phyloP scores from a whole-genome alignment of 2,329 filamentous ascomycete genomes.

The Xylariaceae sp. region DNA sequence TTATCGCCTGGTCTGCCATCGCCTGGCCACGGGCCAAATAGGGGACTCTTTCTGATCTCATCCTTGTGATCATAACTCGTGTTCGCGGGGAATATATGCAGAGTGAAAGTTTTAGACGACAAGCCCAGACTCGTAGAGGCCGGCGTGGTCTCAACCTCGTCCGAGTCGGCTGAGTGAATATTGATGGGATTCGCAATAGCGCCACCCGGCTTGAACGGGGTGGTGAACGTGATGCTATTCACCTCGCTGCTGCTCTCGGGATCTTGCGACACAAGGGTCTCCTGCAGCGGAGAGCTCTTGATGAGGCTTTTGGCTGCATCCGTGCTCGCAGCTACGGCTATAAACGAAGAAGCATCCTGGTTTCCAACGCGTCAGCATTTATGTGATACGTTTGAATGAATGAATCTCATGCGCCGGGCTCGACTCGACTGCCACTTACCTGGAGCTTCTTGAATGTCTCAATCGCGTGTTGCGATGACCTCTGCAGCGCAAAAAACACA shows the following conservation, averaged over 20 bases:
- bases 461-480: slow-evolving; percentile 32
- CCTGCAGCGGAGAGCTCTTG: slow-evolving; percentile 43
- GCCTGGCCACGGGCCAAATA: slow-evolving; percentile 31
- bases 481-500: slow-evolving; percentile 46
- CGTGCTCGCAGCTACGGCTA: slow-evolving; percentile 42
- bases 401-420: background rate
- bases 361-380: background rate
- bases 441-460: slow-evolving; percentile 49
- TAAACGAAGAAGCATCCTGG: slow-evolving; percentile 45
- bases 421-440: slow-evolving; percentile 34
- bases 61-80: slow-evolving; percentile 25
- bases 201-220: slow-evolving; percentile 21
- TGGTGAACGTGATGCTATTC: slow-evolving; percentile 23
- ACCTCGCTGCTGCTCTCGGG: slow-evolving; percentile 1
- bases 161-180: slow-evolving; percentile 16
- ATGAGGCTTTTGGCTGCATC: slow-evolving; percentile 39
- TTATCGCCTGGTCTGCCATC: slow-evolving; percentile 15
- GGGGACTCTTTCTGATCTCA: slow-evolving; percentile 24
- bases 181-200: slow-evolving; percentile 27
- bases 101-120: slow-evolving; percentile 26
- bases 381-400: too few species aligned
- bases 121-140: slow-evolving; percentile 23
- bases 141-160: slow-evolving; percentile 14
- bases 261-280: slow-evolving; percentile 34
- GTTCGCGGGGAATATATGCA: slow-evolving; percentile 31